Evolutionary conservation across 1,139 yeast species (phyloP), one percentile per base, ranked within the genome.

Genomic region (Chernovozyma sophiae-reginae): DNA sequence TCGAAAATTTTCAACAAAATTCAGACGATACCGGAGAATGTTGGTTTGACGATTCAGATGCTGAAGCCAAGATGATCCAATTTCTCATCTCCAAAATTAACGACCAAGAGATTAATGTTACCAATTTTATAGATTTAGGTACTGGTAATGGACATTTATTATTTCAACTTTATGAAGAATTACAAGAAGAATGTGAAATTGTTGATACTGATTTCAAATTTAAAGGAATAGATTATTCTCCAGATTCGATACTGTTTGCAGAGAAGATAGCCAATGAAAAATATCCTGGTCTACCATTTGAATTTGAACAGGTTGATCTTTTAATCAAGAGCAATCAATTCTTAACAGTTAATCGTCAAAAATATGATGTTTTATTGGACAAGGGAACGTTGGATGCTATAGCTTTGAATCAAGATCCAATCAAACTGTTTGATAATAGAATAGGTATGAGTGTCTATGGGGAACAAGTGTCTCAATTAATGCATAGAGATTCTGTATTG

Each of bases 351-450:
- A 65, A 72, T 27, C 48, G 38, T 5, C 51, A 39, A 4, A 47
- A 62, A 27, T 89, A 76, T 60, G 95, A 90, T 51, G 58, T 92
- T 4, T 74, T 90, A 2, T 63, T 90, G 30, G 99, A 92, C 58
- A 92, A 92, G 55, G 98, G 99, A 8, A 92, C 99, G 0, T 62
- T 94, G 30, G 99, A 92, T 62, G 98, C 99, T 4, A 92, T 94
- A 45, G 97, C 97, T 0, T 69, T 92, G 34, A 85, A 87, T 51
- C 87, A 84, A 31, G 65, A 62, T 7, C 65, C 62, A 2, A 52
- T 79, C 27, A 53, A 51, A 17, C 65, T 56, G 0, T 61, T 58
- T 36, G 72, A 65, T 35, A 72, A 66, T 3, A 58, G 60, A 44
- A 64, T 68, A 19, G 86, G 86, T 1, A 68, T 74, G 49, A 79